Evolutionary conservation across 2,329 filamentous ascomycete species (phyloP), one percentile per base, ranked within the genome.

Genomic region (Arthrobotrys sphaeroides): DNA sequence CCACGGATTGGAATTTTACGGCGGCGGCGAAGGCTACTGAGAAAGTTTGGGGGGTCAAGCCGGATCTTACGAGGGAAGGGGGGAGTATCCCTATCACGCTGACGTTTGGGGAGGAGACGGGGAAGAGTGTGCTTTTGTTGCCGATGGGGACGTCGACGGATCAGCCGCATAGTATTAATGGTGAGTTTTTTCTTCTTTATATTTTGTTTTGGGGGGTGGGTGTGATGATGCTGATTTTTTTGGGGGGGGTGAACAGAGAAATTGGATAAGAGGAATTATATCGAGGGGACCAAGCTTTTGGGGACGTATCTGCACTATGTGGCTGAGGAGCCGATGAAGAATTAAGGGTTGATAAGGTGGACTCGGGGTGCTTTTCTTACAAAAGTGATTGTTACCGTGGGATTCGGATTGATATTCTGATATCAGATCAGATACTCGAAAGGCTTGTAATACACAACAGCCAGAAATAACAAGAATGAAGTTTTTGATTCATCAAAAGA

Each of bases 91-190:
- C 95, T 2, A 93, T 99, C 61, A 99, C 95, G 5, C 85, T 99
- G 80, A 98, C 93, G 0, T 99, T 99, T 82, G 95, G 99, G 86
- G 90, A 97, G 85, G 94, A 95, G 16, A 97, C 94, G 5, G 93
- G 94, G 81, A 99, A 99, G 90, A 99, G 98, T 81, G 94, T 98
- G 43, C 85, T 99, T 69, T 86, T 99, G 78, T 84, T 99, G 79
- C 95, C 95, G 31, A 98, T 99, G 95, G 95, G 95, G 49, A 96
- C 92, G 85, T 96, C 92, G 45, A 99, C 94, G 0, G 95, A 98
- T 82, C 94, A 92, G 43, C 95, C 95, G 5, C 95, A 99, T 85
- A 97, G 93, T 33, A 96, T 97, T 84, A 99, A 99, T 83, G 95
- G 98, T 88, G 97, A 97, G 87, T 26, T 36, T 38, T 20, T 38